Base-by-base conservation (phyloP, 495 filamentous ascomycete species). In the Aspergillus affinis region DNA sequence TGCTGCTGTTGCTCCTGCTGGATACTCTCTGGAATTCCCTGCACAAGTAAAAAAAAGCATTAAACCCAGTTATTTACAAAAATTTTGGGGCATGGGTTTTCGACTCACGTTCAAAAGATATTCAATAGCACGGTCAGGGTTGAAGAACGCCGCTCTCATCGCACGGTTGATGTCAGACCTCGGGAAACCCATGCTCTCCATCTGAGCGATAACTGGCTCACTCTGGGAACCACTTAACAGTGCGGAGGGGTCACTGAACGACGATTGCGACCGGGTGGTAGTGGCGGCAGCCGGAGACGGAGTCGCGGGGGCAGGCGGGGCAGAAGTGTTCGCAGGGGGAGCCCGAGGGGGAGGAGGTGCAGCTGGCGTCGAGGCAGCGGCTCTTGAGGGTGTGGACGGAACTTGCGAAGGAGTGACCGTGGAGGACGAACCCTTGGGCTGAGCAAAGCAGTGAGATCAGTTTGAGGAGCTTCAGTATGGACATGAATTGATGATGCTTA, bases 161-260 rank as follows among this genome's bases (percentile, higher is more conserved):
- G 94, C 94, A 60, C 88, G 86, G 60, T 96, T 91, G 61, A 96
- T 96, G 65, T 95, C 89, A 19, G 85, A 78, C 65, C 93, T 79
- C 51, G 88, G 82, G 65, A 98, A 98, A 4, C 94, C 94, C 94
- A 98, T 98, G 54, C 84, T 86, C 77, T 97, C 92, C 91, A 98
- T 96, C 70, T 93, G 90, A n/a, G 87, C 80, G 71, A 97, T 90
- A n/a, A 91, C 91, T 55, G 86, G 85, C 54, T 91, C 87, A 58
- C 92, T 84, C 67, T 93, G 86, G 60, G 84, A 74, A 47, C 93
- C 94, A 74, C 95, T 85, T n/a, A 90, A 81, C 63, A 98, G 80
- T 12, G 92, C 85, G 27, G 90, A 95, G 18, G 90, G 85, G 62
- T 91, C 90, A 68, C 85, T 86, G 69, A 90, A 90, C 29, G 76